Percentiles rank a stretch among this genome's conserved stretches.
phyloP scores from a whole-genome alignment of 2,329 filamentous ascomycete species.

The Colletotrichum salicis region DNA sequence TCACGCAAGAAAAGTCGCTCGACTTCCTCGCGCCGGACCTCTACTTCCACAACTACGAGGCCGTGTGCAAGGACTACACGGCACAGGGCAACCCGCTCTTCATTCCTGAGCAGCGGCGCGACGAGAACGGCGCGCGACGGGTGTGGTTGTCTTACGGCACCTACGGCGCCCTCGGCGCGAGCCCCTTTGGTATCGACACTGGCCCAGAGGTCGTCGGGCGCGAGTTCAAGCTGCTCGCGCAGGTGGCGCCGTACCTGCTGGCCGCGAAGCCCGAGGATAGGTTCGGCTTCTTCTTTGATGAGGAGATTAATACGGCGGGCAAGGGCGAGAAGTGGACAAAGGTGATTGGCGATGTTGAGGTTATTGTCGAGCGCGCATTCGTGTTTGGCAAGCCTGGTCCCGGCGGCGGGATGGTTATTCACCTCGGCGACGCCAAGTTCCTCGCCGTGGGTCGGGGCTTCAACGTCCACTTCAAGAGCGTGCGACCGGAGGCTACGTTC shows the following conservation, averaged over 20 bases:
- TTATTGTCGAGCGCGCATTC: conserved; percentile 51
- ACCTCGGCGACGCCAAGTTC: conserved; percentile 48
- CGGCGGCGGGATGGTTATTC: conserved; percentile 52
- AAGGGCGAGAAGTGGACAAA: conserved; percentile 42
- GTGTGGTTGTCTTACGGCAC: conserved; percentile 55
- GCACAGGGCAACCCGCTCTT: conserved; percentile 58
- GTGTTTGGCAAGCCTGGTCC: conserved; percentile 53
- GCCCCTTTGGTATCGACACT: conserved; percentile 54
- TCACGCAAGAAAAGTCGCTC: conserved; percentile 43
- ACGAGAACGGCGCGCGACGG: conserved; percentile 55
- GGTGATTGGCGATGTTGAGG: conserved; percentile 46
- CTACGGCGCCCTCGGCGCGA: conserved; percentile 49
- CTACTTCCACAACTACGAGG: conserved; percentile 60
- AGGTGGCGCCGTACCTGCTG: conserved; percentile 43
- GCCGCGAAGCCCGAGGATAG: conserved; percentile 44
- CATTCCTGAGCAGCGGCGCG: conserved; percentile 63
- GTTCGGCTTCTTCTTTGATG: conserved; percentile 51
- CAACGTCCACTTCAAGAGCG: conserved; percentile 47
- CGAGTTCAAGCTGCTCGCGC: conserved; percentile 46
- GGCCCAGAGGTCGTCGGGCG: conserved; percentile 43
- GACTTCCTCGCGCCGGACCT: conserved; percentile 60
- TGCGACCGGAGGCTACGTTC: conserved; percentile 46
- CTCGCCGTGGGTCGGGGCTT: conserved; percentile 51
- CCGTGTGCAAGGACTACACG: conserved; percentile 54
- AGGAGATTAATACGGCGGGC: conserved; percentile 42